Evolutionary conservation across 2,329 filamentous ascomycete species (phyloP).

Genomic region (Stagonosporopsis vannaccii): DNA sequence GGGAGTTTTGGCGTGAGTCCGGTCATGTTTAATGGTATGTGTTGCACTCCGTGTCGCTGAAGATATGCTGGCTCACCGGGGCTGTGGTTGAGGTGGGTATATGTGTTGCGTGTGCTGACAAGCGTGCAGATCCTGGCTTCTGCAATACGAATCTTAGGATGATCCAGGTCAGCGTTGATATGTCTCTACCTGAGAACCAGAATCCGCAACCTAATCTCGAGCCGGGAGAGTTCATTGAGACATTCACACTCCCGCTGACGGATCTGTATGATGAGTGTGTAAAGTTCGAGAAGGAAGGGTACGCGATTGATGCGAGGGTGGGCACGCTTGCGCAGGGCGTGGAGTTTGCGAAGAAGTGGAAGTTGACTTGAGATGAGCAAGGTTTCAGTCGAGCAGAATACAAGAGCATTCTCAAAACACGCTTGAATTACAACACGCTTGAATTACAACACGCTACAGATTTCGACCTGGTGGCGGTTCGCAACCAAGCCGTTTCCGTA

Average conservation of each 20-base stretch:
- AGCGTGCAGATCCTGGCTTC: slow-evolving; percentile 49
- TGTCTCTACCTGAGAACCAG: slow-evolving; percentile 72
- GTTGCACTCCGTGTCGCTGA: not conserved
- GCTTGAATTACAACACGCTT: no score
- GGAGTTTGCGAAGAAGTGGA: slow-evolving; percentile 68
- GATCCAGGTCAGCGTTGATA: slow-evolving; percentile 77
- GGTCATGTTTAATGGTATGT: slow-evolving; percentile 54
- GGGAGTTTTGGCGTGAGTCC: slow-evolving; percentile 47
- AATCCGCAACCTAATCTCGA: slow-evolving; percentile 73
- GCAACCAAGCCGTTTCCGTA: no score
- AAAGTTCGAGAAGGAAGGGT: slow-evolving; percentile 72
- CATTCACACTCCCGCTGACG: slow-evolving; percentile 71
- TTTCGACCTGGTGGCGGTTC: no score
- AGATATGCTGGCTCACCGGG: not conserved
- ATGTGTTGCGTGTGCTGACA: not conserved
- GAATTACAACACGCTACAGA: no score
- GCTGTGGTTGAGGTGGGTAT: not conserved
- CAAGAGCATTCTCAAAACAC: not conserved
- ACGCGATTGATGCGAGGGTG: slow-evolving; percentile 79
- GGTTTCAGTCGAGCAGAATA: not conserved
- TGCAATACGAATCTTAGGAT: slow-evolving; percentile 60
- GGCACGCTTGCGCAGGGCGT: slow-evolving; percentile 81
- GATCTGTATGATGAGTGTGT: slow-evolving; percentile 72
- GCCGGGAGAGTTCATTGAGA: slow-evolving; percentile 83
- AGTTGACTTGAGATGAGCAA: slow-evolving; percentile 9